These are phyloP conservation scores for Talaromyces sp. DNA, from an alignment of 2,329 filamentous ascomycete species.

Conservation along the genomic window DNA sequence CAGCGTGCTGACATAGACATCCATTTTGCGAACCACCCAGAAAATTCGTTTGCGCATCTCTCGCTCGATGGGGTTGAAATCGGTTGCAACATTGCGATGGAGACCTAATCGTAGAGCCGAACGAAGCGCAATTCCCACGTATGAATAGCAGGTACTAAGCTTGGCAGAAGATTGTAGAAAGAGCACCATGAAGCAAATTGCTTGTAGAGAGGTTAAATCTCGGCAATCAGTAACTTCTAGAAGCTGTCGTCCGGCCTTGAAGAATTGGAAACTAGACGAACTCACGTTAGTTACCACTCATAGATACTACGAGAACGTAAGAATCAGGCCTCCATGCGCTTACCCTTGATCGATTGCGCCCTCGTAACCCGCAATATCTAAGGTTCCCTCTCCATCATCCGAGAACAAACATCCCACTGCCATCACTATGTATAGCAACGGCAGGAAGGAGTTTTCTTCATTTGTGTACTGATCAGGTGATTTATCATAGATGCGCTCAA, in stretches of 20 bases:
- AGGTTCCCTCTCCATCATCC: conserved; percentile 55
- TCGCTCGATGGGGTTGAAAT: conserved; percentile 71
- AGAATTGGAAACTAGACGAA: conserved; percentile 68
- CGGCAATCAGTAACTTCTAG: conserved; percentile 67
- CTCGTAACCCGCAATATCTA: conserved; percentile 51
- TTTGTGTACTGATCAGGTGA: conserved; percentile 64
- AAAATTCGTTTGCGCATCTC: conserved; percentile 71
- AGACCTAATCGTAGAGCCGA: conserved; percentile 77
- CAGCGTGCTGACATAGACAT: conserved; percentile 54
- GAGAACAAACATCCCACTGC: conserved; percentile 75
- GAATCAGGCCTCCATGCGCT: conserved; percentile 16
- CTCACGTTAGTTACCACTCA: neutral
- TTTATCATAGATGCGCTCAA: conserved; percentile 76
- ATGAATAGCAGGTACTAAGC: conserved; percentile 77
- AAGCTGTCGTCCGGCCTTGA: conserved; percentile 67
- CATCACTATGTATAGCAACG: conserved; percentile 70
- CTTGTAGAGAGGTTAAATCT: conserved; percentile 73
- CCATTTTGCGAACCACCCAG: conserved; percentile 55
- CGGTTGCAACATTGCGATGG: conserved; percentile 70
- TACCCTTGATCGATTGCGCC: conserved; percentile 60
- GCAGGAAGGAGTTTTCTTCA: conserved; percentile 70
- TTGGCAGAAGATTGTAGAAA: conserved; percentile 81
- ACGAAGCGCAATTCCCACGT: conserved; percentile 75
- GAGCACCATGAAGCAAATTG: conserved; percentile 76
- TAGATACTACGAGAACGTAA: neutral